Conservation (phyloP, 2,329 filamentous ascomycete genomes). For the Thielaviopsis euricoi region DNA sequence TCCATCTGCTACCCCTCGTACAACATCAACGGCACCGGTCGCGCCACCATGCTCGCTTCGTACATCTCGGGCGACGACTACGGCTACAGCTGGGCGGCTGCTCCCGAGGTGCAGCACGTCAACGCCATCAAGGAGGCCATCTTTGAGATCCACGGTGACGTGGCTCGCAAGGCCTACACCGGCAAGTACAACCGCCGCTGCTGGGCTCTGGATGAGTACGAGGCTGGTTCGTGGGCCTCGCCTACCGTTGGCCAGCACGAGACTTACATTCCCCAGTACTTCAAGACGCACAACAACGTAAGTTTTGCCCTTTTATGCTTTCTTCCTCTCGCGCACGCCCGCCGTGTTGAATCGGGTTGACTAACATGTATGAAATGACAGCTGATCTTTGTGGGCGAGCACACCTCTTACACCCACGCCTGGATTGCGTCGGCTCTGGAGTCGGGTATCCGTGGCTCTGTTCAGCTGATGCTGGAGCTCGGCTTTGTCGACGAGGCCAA, state of each 20-base stretch:
- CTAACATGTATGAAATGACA: conserved; percentile 13
- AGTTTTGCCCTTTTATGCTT: background rate
- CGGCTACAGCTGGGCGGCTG: conserved; percentile 24
- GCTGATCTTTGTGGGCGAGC: conserved; percentile 54
- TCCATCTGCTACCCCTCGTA: conserved; percentile 52
- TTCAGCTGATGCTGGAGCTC: conserved; percentile 44
- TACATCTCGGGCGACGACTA: conserved; percentile 32
- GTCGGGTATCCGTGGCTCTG: conserved; percentile 46
- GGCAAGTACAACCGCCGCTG: conserved; percentile 48
- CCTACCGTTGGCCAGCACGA: conserved; percentile 50
- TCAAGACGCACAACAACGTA: conserved; percentile 31
- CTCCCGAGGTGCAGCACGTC: conserved; percentile 43
- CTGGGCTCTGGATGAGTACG: conserved; percentile 45
- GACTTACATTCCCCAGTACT: conserved; percentile 56
- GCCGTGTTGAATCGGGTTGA: too few species aligned
- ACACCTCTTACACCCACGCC: conserved; percentile 55
- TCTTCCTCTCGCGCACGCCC: too few species aligned
- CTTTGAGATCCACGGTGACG: conserved; percentile 44
- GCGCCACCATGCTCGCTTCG: conserved; percentile 43
- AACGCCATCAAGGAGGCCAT: conserved; percentile 47
- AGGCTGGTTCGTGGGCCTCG: conserved; percentile 44
- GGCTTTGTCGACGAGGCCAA: conserved; percentile 57
- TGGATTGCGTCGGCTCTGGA: conserved; percentile 55
- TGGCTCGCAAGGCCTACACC: conserved; percentile 33
- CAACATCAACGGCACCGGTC: conserved; percentile 45